A percentile compares a stretch with the other conserved stretches of the same genome.
Evolutionary conservation across 805 yeast genomes (phyloP).

Genomic region (Starmera quercuum): DNA sequence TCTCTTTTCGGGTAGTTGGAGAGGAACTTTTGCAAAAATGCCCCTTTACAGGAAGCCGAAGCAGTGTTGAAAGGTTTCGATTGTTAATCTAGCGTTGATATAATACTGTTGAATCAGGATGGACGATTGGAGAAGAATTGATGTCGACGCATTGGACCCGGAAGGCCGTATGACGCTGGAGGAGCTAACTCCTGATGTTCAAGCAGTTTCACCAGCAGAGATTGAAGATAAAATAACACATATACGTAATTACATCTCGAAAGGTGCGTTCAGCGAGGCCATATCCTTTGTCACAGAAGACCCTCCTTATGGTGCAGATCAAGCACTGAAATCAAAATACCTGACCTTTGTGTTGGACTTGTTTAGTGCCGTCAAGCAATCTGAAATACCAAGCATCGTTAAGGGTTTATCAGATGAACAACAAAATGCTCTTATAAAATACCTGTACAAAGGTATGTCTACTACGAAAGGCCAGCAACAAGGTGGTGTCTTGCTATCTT

Average conservation of each 20-base stretch:
- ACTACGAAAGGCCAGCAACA: slow-evolving; percentile 71
- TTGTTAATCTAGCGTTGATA: no score
- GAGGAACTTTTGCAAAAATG: no score
- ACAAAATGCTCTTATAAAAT: slow-evolving; percentile 73
- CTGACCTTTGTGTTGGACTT: slow-evolving; percentile 59
- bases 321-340: slow-evolving; percentile 42
- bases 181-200: slow-evolving; percentile 47
- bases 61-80: no score
- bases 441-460: slow-evolving; percentile 80
- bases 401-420: slow-evolving; percentile 52
- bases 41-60: no score
- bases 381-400: slow-evolving; percentile 60
- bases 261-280: slow-evolving; percentile 69
- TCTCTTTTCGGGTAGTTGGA: no score
- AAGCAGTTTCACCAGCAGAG: slow-evolving; percentile 42
- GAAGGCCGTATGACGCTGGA: slow-evolving; percentile 56
- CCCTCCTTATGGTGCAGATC: slow-evolving; percentile 81
- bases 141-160: slow-evolving; percentile 85
- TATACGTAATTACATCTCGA: slow-evolving; percentile 54
- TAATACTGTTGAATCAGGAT: no score
- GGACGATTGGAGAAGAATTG: slow-evolving; percentile 96
- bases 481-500: slow-evolving; percentile 77
- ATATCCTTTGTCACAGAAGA: slow-evolving; percentile 52
- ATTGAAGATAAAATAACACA: slow-evolving; percentile 47
- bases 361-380: slow-evolving; percentile 56